Evolutionary conservation across 2,329 filamentous ascomycete genomes (phyloP), one percentile per base, ranked within the genome.

Genomic region (Penicillium polonicum): DNA sequence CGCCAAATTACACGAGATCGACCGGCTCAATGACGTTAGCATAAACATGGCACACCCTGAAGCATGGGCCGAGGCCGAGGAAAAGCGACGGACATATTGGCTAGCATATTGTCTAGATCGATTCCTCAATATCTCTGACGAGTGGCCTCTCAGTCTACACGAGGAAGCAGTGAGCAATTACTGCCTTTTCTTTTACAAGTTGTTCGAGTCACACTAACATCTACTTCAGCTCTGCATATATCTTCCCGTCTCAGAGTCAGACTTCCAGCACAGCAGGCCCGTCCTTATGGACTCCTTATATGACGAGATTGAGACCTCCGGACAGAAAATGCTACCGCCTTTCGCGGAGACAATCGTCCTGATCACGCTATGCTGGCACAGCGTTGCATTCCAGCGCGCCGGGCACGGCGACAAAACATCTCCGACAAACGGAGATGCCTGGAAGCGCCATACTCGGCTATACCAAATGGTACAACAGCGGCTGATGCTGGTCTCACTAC

Each of bases 91-190:
- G 13, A 69, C 67, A 0, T 76, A 75, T 55, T 76, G 74, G 74
- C 63, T 76, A 60, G 73, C 73, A 0, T 75, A 73, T 52, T 66
- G 61, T 35, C 57, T 76, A 3, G 74, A 76, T 55, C 68, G 67
- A 1, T 68, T 75, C 45, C 55, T 70, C 19, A 70, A 68, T 43
- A 64, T 73, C 4, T 60, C 65, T 4, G 62, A 67, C 33, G 64
- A 66, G 12, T 68, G 60, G 51, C 68, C 71, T 12, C 46, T 72
- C 13, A 68, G 68, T 2, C 56, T 75, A n/a, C 65, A 66, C 21
- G 72, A 75, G 57, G 50, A 58, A 29, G 35, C 50, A 12, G 62
- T 64, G 41, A 41, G 58, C 19, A 31, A 10, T 7, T 12, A 4
- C 13, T 12, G 1, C 7, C 10, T 55, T 64, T 59, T 27, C 2